phyloP scores from a whole-genome alignment of 2,329 filamentous ascomycete species.

The Rutstroemia sp. region DNA sequence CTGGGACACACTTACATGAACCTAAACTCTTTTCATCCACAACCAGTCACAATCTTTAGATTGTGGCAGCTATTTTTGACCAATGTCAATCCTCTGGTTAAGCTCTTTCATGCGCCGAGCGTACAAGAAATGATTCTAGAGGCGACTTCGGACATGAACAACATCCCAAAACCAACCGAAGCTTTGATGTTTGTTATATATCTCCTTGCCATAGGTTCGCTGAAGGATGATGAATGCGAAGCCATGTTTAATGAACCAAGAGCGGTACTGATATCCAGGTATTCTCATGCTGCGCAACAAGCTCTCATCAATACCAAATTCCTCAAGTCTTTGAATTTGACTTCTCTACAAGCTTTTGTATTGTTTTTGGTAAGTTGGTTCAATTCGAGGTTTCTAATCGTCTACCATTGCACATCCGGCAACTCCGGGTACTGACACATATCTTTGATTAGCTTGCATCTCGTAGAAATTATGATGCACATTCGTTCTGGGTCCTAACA shows the following conservation, averaged over 20 bases:
- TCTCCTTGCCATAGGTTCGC: slow-evolving; percentile 50
- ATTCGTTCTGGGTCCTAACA: slow-evolving; percentile 42
- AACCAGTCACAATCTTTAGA: slow-evolving; percentile 52
- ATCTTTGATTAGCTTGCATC: slow-evolving; percentile 23
- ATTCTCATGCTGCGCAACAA: slow-evolving; percentile 54
- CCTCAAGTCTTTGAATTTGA: slow-evolving; percentile 55
- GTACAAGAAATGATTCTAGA: slow-evolving; percentile 58
- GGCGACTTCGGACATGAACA: slow-evolving; percentile 43
- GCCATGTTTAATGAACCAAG: slow-evolving; percentile 48
- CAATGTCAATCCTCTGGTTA: slow-evolving; percentile 63
- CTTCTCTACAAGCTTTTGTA: slow-evolving; percentile 59
- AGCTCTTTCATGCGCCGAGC: slow-evolving; percentile 60
- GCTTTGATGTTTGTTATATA: slow-evolving; percentile 64
- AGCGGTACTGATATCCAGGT: slow-evolving; percentile 43
- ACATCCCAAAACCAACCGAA: slow-evolving; percentile 44
- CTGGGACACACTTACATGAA: slow-evolving; percentile 39
- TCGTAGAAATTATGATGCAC: slow-evolving; percentile 33
- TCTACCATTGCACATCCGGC: too few relatives aligned
- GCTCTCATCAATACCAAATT: slow-evolving; percentile 62
- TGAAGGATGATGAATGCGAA: slow-evolving; percentile 48
- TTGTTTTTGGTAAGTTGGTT: slow-evolving; percentile 53
- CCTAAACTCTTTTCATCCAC: slow-evolving; percentile 45
- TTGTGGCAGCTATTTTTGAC: slow-evolving; percentile 65
- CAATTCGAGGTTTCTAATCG: too few relatives aligned
- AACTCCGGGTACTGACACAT: background rate